Evolutionary conservation across 1,284 basidiomycete genomes (phyloP).

Genomic region (Microbotryum intermedium): DNA sequence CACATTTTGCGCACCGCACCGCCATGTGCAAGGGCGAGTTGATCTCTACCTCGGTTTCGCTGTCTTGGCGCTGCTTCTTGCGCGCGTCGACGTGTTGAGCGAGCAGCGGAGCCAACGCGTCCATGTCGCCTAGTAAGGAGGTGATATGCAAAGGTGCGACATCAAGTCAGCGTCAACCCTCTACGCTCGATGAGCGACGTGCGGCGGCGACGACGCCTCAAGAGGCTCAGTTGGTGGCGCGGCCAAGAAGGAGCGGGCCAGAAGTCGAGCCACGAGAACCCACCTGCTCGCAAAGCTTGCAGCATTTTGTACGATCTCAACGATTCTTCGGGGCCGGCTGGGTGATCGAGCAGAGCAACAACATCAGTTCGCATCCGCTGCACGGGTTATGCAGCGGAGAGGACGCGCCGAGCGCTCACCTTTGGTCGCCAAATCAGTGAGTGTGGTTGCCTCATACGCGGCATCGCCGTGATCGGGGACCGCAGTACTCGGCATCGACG

Average conservation of each 20-base stretch:
- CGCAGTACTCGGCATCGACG: too few species aligned
- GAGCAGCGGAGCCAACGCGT: conserved; percentile 4
- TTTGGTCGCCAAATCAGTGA: too few species aligned
- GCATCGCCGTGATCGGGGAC: too few species aligned
- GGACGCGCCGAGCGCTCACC: too few species aligned
- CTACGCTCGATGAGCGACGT: too few species aligned
- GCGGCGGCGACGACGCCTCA: too few species aligned
- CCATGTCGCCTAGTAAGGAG: conserved; percentile 5
- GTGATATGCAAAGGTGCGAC: background rate
- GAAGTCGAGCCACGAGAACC: background rate
- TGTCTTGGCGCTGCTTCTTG: background rate
- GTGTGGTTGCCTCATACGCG: too few species aligned
- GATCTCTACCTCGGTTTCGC: background rate
- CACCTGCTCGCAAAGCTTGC: conserved; percentile 31
- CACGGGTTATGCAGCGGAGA: too few species aligned
- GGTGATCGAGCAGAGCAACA: too few species aligned
- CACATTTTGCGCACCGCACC: conserved; percentile 31
- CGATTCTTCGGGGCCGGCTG: conserved; percentile 27
- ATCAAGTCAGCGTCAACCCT: background rate
- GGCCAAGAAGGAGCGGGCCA: background rate
- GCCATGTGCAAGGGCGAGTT: conserved; percentile 32
- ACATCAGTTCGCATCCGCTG: too few species aligned
- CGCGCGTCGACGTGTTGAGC: background rate
- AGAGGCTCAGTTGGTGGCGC: too few species aligned
- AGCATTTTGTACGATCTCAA: conserved; percentile 28